Base-by-base conservation (phyloP, 306 rosid genomes). In the Trichosanthes cucumerina region DNA sequence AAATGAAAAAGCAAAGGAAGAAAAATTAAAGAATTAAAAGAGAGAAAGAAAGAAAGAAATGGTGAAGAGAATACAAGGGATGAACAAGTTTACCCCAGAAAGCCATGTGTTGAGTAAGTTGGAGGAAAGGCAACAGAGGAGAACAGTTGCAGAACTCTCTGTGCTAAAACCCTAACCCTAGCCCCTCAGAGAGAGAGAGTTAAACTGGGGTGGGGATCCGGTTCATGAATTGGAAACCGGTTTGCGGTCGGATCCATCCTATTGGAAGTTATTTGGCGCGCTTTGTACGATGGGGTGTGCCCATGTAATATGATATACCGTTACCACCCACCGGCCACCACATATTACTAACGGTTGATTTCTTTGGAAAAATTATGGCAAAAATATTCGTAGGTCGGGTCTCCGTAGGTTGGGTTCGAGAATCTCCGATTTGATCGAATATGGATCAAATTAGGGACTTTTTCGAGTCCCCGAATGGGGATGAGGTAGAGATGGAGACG, bases 71-170 rank as follows among this genome's bases (percentile, higher is more conserved):
- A 63, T 4, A 1, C 0, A 18, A 19, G 5, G 18, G 43, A 56
- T 38, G 9, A 10, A 28, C 26, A 34, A 38, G 31, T 9, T 66
- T 82, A 88, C 96, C 97, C 97, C 97, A 93, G 84, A 93, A 91
- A 80, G 96, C 89, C 97, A 93, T 93, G 31, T 8, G 11, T 34
- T 43, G 66, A 78, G 41, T 4, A 6, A 23, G 79, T 15, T 7
- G 62, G 31, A 16, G 33, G 33, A 28, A 18, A 59, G 18, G 38
- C 65, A 59, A 24, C 36, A 16, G 7, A 31, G 69, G n/a, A 62
- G 21, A 33, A 15, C 5, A 63, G 70, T 5, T 69, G 53, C 9
- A 34, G 46, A 38, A 36, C 14, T 21, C 21, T 6, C n/a, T 2
- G 10, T 11, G 76, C 76, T 70, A 24, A 71, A 71, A 46, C 76